phyloP scores from a whole-genome alignment of 495 filamentous ascomycete genomes.

The Xylaria intraflava region DNA sequence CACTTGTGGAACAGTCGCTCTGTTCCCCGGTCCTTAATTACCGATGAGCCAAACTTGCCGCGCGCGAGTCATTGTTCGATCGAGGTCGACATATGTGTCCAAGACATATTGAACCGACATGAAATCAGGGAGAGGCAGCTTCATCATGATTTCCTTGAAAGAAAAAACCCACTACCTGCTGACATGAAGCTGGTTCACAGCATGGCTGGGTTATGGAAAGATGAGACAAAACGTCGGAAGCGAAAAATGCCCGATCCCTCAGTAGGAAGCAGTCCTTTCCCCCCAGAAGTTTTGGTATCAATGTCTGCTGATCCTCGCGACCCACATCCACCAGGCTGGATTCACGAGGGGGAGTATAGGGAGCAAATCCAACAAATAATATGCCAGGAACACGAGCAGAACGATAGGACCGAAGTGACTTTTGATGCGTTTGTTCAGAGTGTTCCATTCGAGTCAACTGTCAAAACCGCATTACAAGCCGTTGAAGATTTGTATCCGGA shows the following conservation, averaged over 20 bases:
- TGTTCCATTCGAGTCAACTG: conserved; percentile 43
- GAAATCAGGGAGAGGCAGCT: conserved; percentile 65
- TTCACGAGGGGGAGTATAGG: conserved; percentile 81
- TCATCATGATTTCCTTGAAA: conserved; percentile 84
- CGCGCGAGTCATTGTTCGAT: conserved; percentile 81
- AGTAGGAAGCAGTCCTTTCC: conserved; percentile 66
- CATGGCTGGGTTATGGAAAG: conserved; percentile 89
- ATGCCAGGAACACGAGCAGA: conserved; percentile 51
- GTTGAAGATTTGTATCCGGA: conserved; percentile 77
- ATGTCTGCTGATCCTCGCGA: conserved; percentile 78
- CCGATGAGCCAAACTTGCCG: conserved; percentile 55
- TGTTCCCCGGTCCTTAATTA: conserved; percentile 39
- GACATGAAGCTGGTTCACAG: conserved; percentile 81
- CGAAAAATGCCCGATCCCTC: conserved; percentile 54
- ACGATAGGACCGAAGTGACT: conserved; percentile 37
- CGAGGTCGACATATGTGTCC: conserved; percentile 81
- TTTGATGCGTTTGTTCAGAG: conserved; percentile 60
- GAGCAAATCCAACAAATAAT: conserved; percentile 55
- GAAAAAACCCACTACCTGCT: conserved; percentile 51
- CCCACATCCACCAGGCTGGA: conserved; percentile 65
- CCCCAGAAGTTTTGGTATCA: conserved; percentile 69
- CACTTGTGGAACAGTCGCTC: conserved; percentile 79
- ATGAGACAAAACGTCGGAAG: conserved; percentile 77
- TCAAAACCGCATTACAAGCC: conserved; percentile 75
- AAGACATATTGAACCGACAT: conserved; percentile 79